Conservation (phyloP, 495 filamentous ascomycete species). For the Mycothermus thermophilus region DNA sequence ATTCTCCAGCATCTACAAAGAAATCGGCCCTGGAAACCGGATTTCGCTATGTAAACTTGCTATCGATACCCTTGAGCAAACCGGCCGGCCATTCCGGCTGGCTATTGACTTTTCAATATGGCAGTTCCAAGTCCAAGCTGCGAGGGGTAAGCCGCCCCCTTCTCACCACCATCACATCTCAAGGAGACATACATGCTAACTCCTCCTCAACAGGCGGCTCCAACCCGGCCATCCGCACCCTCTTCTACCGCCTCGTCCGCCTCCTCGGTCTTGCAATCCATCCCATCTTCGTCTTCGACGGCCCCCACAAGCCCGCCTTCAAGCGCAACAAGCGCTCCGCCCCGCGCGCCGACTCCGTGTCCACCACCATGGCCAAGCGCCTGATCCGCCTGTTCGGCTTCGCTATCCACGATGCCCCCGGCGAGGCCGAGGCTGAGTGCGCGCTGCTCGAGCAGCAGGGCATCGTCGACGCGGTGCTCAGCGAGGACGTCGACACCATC, state of each 20-base stretch:
- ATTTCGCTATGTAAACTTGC: conserved; percentile 75
- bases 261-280: conserved; percentile 68
- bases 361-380: conserved; percentile 55
- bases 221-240: conserved; percentile 81
- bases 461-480: conserved; percentile 87
- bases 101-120: conserved; percentile 96
- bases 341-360: conserved; percentile 31
- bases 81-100: conserved; percentile 60
- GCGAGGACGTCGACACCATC: conserved; percentile 92
- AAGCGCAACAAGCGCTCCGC: conserved; percentile 64
- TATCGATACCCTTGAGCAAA: conserved; percentile 55
- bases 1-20: conserved; percentile 59
- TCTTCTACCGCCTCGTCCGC: conserved; percentile 84
- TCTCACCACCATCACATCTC: no score
- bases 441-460: conserved; percentile 71
- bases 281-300: conserved; percentile 93
- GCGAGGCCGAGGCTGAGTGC: conserved; percentile 95
- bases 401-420: conserved; percentile 72
- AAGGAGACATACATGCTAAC: background rate
- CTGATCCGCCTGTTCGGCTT: conserved; percentile 78
- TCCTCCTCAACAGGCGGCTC: conserved; percentile 52
- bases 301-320: conserved; percentile 74
- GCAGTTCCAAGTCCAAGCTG: conserved; percentile 86
- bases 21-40: conserved; percentile 70
- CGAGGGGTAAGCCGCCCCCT: conserved; percentile 39